Conservation (phyloP, 345 rosid species). For the Excoecaria agallocha region DNA sequence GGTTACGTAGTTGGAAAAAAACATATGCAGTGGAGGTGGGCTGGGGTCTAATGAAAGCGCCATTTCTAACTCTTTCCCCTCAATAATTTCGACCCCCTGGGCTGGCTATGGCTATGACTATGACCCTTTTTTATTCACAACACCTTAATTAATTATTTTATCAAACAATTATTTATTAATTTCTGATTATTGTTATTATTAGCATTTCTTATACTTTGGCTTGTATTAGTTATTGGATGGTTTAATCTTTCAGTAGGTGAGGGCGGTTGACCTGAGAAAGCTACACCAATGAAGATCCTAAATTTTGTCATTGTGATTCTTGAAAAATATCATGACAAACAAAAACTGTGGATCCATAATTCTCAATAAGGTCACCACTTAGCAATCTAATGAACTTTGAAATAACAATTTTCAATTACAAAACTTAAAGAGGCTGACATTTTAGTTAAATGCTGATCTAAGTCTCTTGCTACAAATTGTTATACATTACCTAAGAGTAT, state of each 20-base stretch:
- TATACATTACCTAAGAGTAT: too few relatives aligned
- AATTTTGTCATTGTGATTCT: too few relatives aligned
- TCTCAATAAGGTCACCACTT: too few relatives aligned
- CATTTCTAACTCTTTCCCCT: conserved; percentile 44
- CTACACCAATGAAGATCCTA: conserved; percentile 25
- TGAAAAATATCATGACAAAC: too few relatives aligned
- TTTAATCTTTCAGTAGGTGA: conserved; percentile 27
- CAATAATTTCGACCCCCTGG: conserved; percentile 39
- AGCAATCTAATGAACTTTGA: too few relatives aligned
- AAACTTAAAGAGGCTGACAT: too few relatives aligned
- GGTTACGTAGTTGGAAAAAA: conserved; percentile 25
- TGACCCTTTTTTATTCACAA: neutral
- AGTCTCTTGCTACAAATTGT: too few relatives aligned
- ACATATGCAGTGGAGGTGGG: conserved; percentile 10
- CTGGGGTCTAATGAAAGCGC: conserved; percentile 27
- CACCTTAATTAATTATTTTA: too few relatives aligned
- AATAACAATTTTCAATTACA: too few relatives aligned
- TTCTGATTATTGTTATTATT: neutral
- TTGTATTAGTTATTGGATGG: conserved; percentile 8
- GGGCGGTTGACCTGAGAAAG: conserved; percentile 35
- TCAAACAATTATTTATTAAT: neutral
- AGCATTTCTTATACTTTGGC: neutral
- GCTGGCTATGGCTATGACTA: conserved; percentile 37
- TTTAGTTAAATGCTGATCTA: too few relatives aligned
- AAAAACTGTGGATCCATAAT: too few relatives aligned